phyloP scores from a whole-genome alignment of 768 basidiomycete species.

The Lyophyllum shimeji region DNA sequence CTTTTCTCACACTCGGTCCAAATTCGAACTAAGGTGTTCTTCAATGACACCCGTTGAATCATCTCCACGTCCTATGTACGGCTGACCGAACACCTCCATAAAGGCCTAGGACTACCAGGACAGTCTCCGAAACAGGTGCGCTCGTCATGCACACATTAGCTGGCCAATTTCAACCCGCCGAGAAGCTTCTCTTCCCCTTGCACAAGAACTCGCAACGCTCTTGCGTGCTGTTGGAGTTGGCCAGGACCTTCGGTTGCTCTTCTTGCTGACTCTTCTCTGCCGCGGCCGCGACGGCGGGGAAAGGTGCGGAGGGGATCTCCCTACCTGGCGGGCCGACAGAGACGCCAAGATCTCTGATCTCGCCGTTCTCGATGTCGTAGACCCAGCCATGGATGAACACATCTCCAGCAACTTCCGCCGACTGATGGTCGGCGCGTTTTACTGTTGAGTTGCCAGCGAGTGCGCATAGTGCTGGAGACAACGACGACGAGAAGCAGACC shows the following conservation, averaged over 20 bases:
- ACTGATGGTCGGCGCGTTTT: constrained; percentile 10
- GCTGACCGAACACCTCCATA: too few species aligned
- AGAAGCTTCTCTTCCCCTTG: constrained; percentile 5
- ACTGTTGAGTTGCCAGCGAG: background rate
- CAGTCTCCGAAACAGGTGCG: too few species aligned
- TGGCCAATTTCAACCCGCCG: background rate
- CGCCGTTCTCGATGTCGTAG: constrained; percentile 54
- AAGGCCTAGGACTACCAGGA: too few species aligned
- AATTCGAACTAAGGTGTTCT: too few species aligned
- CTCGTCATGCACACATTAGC: background rate
- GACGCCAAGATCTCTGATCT: constrained; percentile 46
- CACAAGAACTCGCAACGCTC: constrained; percentile 8
- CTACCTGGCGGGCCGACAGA: constrained; percentile 37
- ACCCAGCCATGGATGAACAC: constrained; percentile 58
- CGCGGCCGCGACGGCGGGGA: constrained; percentile 11
- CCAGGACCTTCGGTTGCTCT: background rate
- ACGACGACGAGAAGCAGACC: background rate
- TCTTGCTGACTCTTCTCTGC: background rate
- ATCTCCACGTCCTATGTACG: too few species aligned
- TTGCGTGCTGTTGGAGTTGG: background rate
- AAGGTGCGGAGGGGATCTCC: constrained; percentile 29
- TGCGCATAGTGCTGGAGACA: background rate
- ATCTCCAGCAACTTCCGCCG: constrained; percentile 13
- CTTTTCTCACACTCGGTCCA: too few species aligned
- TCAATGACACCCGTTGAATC: too few species aligned